Base-by-base conservation (phyloP, 106 monocot species). In the Dioscorea alata region DNA sequence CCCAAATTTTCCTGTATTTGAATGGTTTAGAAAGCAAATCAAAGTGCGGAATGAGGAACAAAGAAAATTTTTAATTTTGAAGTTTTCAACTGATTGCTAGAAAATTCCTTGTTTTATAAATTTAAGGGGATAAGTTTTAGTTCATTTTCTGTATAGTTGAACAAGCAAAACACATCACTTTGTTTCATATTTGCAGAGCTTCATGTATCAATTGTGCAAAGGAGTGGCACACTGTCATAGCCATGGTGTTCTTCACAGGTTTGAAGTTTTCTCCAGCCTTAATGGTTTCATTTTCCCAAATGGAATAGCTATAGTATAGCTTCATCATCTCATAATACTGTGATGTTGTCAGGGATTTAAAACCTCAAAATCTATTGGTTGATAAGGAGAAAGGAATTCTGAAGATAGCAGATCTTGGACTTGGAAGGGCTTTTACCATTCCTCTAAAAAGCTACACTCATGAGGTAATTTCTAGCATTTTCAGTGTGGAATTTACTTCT, bases 231-330 rank as follows among this genome's bases (percentile, higher is more conserved):
- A 99, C 61, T 99, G 99, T 53, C 99, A 99, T 65, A 76, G 93
- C 73, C 99, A 99, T 79, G 88, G 90, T 20, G 93, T 99, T 72
- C 87, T 99, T 71, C 99, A 99, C 83, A 90, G 99, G 99, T 95
- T 13, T 63, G 18, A 13, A 21, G 2, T 61, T 65, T 28, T 42
- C 22, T 48, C 42, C 49, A 4, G 49, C 59, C 28, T 60, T 23
- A 25, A 1, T 67, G 28, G 50, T 42, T 42, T 42, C 7, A 6
- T 42, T 42, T 42, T 42, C 42, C 28, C 42, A 42, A 42, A 42
- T 64, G 58, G 10, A 56, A 14, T 34, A 66, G 13, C 4, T 50
- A 13, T 70, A 18, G 10, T 60, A 31, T 3, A 63, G 9, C 42
- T 33, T 28, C 62, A 32, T 32, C 64, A 70, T 22, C 1, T 49